Evolutionary conservation across 345 rosid species (phyloP), one percentile per base, ranked within the genome.

Genomic region (Melaleuca quinquenervia): DNA sequence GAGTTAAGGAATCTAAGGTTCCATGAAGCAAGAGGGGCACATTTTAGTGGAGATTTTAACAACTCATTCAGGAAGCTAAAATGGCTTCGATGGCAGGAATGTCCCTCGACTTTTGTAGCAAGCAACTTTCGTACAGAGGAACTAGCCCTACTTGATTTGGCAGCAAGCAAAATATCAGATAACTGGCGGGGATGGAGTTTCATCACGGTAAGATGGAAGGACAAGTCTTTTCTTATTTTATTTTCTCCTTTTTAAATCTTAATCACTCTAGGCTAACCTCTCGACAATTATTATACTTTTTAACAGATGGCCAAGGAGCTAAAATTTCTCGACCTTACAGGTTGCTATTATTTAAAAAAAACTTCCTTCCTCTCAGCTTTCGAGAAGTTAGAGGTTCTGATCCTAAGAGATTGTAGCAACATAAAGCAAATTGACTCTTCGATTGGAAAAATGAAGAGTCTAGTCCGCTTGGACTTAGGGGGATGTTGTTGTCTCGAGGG

Each of bases 331-430:
- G n/a, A 54, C n/a, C n/a, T 54, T 21, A 7, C 58, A 54, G 0
- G 0, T 3, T 22, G 58, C 21, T 0, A 3, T 7, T 54, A 11
- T 3, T 8, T 54, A 8, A 11, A 54, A 21, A 2, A 1, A 22
- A 54, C 58, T 54, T 22, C 3, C 58, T 54, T 22, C 58, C n/a
- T 54, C n/a, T 21, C 58, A 9, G 0, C 12, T 8, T 22, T 54
- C 22, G 20, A 22, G n/a, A 54, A 54, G 8, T 22, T 54, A 54
- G 58, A 54, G n/a, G 58, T 54, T 54, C 12, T 54, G n/a, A 54
- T 54, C 1, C n/a, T 21, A 0, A 1, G 0, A 3, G 0, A 3
- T 21, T 54, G 56, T 53, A 0, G 2, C 0, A 8, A 2, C 8
- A 2, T 21, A 0, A 1, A 54, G 58, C n/a, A 8, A 22, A 21